Base-by-base conservation (phyloP, 164 flowering plant species). In the Vitis cinerea region DNA sequence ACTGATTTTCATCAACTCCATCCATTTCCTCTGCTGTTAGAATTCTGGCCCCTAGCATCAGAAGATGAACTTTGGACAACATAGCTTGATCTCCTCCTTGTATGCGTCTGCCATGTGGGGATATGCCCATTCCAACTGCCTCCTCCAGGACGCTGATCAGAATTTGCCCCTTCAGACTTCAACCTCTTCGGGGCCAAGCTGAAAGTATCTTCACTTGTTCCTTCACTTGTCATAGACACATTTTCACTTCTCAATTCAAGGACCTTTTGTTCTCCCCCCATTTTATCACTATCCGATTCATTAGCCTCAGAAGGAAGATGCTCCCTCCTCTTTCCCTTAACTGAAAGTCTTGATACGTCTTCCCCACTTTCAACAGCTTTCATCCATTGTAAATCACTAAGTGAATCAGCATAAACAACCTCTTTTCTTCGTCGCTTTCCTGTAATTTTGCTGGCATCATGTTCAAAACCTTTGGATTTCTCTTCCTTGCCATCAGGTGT, bases 331-430 rank as follows among this genome's bases (percentile, higher is more conserved):
- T 73, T 84, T 51, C 84, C 79, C 74, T 65, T 84, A 10, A n/a
- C 56, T 8, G 81, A 75, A 59, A 81, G 53, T 61, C 71, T 87
- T 0, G 80, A 70, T 8, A 81, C 10, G 66, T 89, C 93, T 69
- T 80, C 90, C 60, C 93, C 97, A 72, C 72, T 91, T 80, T 96
- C 97, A 10, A 92, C 94, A 57, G 98, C 98, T 68, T 83, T 89
- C 80, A 88, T 84, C 89, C 89, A 93, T 75, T 90, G 95, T 58
- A 76, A 54, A 51, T 93, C 99, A 71, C 91, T 92, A 16, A 92
- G 77, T 16, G 83, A 73, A 75, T 96, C 98, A 14, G 81, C 86
- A 74, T 92, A 94, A 58, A 78, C 78, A 37, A 92, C 95, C 64
- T 92, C 91, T 72, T 90, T 93, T 60, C 99, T 83, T 59, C 74